A percentile compares a stretch with the other conserved stretches of the same genome.
These are phyloP conservation scores for Leptographium procerum DNA, from an alignment of 2,329 filamentous ascomycete species.

Conservation along the genomic window DNA sequence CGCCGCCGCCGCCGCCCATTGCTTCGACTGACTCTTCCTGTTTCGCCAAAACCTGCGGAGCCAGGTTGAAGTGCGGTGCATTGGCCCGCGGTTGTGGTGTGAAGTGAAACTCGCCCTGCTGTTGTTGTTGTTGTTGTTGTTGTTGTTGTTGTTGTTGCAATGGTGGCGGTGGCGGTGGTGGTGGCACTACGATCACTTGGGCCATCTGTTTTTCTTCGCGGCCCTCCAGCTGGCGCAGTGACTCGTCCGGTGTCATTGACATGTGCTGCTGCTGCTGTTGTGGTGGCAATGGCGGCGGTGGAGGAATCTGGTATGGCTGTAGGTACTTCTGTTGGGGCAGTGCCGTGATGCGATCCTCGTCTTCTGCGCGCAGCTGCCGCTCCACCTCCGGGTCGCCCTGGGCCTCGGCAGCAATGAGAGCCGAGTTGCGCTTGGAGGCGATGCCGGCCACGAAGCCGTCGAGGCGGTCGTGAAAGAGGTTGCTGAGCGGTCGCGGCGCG, in stretches of 20 bases:
- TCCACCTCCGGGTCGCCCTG: slow-evolving; percentile 69
- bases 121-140: slow-evolving; percentile 9
- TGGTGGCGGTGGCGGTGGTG: too few species aligned
- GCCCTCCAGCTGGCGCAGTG: slow-evolving; percentile 38
- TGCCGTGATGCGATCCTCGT: slow-evolving; percentile 75
- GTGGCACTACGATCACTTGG: neutral
- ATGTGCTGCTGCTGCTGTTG: slow-evolving; percentile 12
- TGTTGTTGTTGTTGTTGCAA: slow-evolving; percentile 5
- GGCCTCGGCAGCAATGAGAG: slow-evolving; percentile 71
- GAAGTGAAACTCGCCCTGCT: slow-evolving; percentile 44
- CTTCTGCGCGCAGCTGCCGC: slow-evolving; percentile 65
- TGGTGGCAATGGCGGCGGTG: slow-evolving; percentile 2
- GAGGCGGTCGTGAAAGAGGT: slow-evolving; percentile 72
- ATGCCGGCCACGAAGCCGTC: slow-evolving; percentile 82
- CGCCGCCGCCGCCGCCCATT: neutral
- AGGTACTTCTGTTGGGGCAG: slow-evolving; percentile 60
- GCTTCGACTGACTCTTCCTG: too few species aligned
- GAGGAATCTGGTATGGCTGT: slow-evolving; percentile 34
- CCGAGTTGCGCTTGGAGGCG: slow-evolving; percentile 76
- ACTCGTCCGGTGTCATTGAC: slow-evolving; percentile 28
- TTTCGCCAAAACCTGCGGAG: slow-evolving; percentile 22
- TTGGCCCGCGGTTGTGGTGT: slow-evolving; percentile 37
- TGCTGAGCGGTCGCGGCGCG: slow-evolving; percentile 55
- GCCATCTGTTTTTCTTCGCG: slow-evolving; percentile 19
- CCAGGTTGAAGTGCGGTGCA: slow-evolving; percentile 48